Evolutionary conservation across 805 yeast genomes (phyloP), one percentile per base, ranked within the genome.

Genomic region (Sugiyamaella floridensis): DNA sequence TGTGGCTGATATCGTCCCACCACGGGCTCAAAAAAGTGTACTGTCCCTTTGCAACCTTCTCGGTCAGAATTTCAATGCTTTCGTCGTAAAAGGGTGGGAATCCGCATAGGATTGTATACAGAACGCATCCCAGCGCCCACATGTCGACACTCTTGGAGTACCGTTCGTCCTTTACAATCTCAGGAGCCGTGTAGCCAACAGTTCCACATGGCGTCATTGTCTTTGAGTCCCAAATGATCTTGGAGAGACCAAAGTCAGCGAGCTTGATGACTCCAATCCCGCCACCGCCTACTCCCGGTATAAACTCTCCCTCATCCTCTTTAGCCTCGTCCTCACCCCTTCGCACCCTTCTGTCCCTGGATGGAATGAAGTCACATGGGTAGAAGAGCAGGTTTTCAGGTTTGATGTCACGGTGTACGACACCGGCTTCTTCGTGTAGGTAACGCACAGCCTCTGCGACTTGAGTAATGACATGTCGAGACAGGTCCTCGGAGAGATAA

Each of bases 201-300:
- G 99, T 93, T 49, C 99, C 99, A 71, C 99, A 93, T 0, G 99
- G 99, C 0, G 99, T 93, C 76, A 89, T 88, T 19, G 97, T 87
- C 61, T 86, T 86, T 47, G 83, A 79, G 63, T 85, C 87, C 83
- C 89, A 85, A 32, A 92, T 82, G 64, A 89, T 87, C 69, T 93
- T 93, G 2, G 96, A 88, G 16, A 93, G 73, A 0, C 99, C 99
- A 70, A 93, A 93, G 69, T 93, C 99, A 1, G 98, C 98, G 49
- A 93, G 73, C 67, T 92, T 92, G 34, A 93, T 89, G 14, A 72
- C 62, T 8, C 98, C 99, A 59, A 93, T 85, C 12, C 90, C 87
- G 51, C 97, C 99, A 46, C 95, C 96, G 34, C 99, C 99, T 18
- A 86, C 71, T 11, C 86, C 86, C 4, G 85, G 83, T 9, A 68